Evolutionary conservation across 768 basidiomycete species (phyloP).

Genomic region (Psilocybe cyanescens): DNA sequence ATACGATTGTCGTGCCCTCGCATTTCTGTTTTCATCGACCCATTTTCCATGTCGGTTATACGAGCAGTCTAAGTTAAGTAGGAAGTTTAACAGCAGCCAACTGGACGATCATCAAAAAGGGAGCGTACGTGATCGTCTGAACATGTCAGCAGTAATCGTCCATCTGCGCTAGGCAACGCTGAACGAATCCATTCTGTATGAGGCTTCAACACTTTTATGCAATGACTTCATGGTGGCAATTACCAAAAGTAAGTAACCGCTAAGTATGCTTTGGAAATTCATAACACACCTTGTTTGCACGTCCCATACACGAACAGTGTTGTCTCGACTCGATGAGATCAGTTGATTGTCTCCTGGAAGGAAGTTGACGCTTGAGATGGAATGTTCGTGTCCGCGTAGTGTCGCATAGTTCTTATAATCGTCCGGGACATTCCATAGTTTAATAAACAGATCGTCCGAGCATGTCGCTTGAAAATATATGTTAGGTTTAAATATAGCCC

Average conservation of each 20-base stretch:
- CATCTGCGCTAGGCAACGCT: conserved; percentile 69
- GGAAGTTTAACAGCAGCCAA: neutral
- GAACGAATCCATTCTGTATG: conserved; percentile 88
- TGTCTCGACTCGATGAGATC: conserved; percentile 87
- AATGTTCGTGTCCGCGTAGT: conserved; percentile 88
- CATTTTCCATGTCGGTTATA: conserved; percentile 41
- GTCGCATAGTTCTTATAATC: conserved; percentile 92
- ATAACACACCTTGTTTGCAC: conserved; percentile 77
- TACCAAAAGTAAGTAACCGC: conserved; percentile 8
- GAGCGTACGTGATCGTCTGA: conserved; percentile 83
- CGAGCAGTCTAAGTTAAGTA: conserved; percentile 22
- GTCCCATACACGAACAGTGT: conserved; percentile 86
- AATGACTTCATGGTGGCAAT: conserved; percentile 60
- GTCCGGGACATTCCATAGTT: conserved; percentile 89
- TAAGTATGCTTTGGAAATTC: conserved; percentile 1
- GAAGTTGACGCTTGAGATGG: conserved; percentile 85
- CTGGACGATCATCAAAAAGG: neutral
- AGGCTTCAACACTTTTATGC: conserved; percentile 43
- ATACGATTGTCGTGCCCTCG: conserved; percentile 89
- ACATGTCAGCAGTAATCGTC: conserved; percentile 74
- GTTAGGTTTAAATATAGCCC: neutral
- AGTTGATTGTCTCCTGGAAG: conserved; percentile 84
- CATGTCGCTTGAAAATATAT: conserved; percentile 52
- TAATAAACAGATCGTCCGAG: conserved; percentile 89
- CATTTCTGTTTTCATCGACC: conserved; percentile 81